Conservation (phyloP, 345 rosid species). For the Diplotaxis tenuifolia region DNA sequence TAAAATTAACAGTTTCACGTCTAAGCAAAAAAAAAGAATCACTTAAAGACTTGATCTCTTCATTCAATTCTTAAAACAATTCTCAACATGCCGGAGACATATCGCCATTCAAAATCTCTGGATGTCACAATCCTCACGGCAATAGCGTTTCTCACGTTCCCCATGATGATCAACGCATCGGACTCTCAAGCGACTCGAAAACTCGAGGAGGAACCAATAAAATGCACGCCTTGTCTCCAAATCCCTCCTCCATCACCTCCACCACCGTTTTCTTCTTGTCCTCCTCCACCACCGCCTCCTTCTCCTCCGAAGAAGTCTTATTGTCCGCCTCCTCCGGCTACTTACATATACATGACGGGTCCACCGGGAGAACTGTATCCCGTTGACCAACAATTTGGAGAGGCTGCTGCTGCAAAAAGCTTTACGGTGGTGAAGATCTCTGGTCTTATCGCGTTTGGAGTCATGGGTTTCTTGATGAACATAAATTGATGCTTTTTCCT, state of each 20-base stretch:
- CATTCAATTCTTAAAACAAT: not conserved
- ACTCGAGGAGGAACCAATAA: slow-evolving; percentile 34
- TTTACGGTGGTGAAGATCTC: slow-evolving; percentile 16
- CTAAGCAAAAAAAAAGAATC: not conserved
- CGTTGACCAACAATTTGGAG: slow-evolving; percentile 42
- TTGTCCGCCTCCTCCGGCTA: slow-evolving; percentile 58
- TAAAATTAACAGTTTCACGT: not conserved
- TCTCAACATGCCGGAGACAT: slow-evolving; percentile 16
- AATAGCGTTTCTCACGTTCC: not conserved
- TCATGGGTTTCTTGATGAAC: slow-evolving; percentile 34
- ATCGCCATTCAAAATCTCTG: not conserved
- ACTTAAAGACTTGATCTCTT: too few relatives aligned
- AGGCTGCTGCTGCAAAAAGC: slow-evolving; percentile 23
- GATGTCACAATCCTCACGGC: not conserved
- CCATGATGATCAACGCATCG: slow-evolving; percentile 13
- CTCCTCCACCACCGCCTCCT: slow-evolving; percentile 49
- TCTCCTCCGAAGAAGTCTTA: slow-evolving; percentile 42
- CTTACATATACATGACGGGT: slow-evolving; percentile 53
- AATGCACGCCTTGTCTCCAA: slow-evolving; percentile 52
- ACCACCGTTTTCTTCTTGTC: slow-evolving; percentile 35
- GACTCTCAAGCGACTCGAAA: slow-evolving; percentile 2
- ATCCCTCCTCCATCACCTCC: slow-evolving; percentile 42
- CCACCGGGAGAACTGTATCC: slow-evolving; percentile 64
- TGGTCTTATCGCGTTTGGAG: slow-evolving; percentile 40
- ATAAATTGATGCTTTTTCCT: not conserved